Evolutionary conservation across 208 protist species (phyloP), one percentile per base, ranked within the genome.

Genomic region (Wallacemonas rigidus): DNA sequence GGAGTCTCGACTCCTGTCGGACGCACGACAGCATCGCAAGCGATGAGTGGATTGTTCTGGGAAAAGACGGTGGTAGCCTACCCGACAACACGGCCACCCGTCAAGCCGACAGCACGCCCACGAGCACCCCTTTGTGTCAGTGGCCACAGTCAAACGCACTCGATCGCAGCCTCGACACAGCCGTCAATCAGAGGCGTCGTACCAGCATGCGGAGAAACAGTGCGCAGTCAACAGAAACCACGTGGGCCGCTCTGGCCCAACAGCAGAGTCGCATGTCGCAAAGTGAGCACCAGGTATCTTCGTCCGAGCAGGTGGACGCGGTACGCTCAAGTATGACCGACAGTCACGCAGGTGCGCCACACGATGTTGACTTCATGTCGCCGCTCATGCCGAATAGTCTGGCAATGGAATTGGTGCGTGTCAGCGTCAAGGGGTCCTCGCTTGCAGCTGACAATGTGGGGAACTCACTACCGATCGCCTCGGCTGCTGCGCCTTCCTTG

Each of bases 1-100:
- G 60, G 6, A 65, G 60, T 26, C 3, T 36, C 14, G 60, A 65
- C 41, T 26, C 50, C 41, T 38, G 8, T 4, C 36, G 50, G 26
- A 26, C 26, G 40, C 60, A 65, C 17, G 60, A 65, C 15, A 51
- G 41, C 41, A 35, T 48, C 5, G 41, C 15, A 6, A 65, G 60
- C n/a, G 60, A 65, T 2, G 60, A 65, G 3, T 65, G 60, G 60
- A 65, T 65, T 38, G 12, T 65, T 3, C 60, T 65, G n/a, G 60
- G 26, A 26, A 26, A 26, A 26, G 26, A 26, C 26, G 26, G 26
- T 26, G 26, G 26, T 26, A 26, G 26, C 26, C 26, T 26, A 26
- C 26, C 26, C 26, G 26, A 26, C 26, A 26, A 65, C 8, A 41
- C 60, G 60, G 3, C 0, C 38, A 17, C 60, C 45, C 6, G 45